phyloP scores from a whole-genome alignment of 2,329 filamentous ascomycete genomes.

The Beauveria scarabaeidicola region DNA sequence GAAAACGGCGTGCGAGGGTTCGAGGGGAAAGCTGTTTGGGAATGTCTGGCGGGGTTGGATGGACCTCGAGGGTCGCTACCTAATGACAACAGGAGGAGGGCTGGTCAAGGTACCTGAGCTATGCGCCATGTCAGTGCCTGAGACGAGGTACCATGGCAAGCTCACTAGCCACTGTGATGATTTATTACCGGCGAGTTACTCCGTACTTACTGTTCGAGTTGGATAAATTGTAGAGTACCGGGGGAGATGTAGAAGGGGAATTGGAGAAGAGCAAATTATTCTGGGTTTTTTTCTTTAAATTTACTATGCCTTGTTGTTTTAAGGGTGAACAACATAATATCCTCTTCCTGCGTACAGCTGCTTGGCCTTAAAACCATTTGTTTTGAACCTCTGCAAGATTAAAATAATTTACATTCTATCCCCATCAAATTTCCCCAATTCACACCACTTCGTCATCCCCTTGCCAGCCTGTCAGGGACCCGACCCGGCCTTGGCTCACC shows the following conservation, averaged over 20 bases:
- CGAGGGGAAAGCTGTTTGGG: slow-evolving; percentile 3
- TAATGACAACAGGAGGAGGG: background rate
- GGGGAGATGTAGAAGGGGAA: no score
- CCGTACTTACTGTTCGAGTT: no score
- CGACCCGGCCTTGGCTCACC: background rate
- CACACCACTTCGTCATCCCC: slow-evolving; percentile 1
- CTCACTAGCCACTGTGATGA: background rate
- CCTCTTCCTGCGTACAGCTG: background rate
- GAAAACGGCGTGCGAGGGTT: slow-evolving; percentile 1
- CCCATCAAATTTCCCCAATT: slow-evolving; percentile 10
- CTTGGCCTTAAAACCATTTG: background rate
- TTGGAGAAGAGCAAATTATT: no score
- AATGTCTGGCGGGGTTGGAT: slow-evolving; percentile 7
- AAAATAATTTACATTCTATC: background rate
- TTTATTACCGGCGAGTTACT: no score
- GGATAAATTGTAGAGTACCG: no score
- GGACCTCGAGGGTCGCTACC: background rate
- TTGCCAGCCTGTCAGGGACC: background rate
- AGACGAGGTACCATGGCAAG: background rate
- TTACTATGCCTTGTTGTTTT: no score
- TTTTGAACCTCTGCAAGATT: background rate
- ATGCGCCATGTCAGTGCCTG: background rate
- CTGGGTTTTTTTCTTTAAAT: no score
- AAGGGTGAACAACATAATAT: no score
- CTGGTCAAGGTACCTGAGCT: background rate